Evolutionary conservation across 2,329 filamentous ascomycete species (phyloP).

Genomic region (Juglanconis juglandina): DNA sequence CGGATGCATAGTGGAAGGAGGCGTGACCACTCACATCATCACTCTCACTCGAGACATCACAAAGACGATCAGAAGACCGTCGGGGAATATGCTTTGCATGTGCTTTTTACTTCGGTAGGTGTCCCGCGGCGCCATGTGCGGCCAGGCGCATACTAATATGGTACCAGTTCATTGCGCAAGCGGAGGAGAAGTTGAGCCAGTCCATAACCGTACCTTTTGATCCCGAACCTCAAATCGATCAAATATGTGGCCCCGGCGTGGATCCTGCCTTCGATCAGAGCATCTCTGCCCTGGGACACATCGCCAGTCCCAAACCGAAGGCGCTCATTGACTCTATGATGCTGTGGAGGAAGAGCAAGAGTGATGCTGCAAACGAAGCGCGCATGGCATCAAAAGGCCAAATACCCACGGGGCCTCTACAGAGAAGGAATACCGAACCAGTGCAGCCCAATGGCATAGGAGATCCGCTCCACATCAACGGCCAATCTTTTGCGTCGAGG

Average conservation of each 20-base stretch:
- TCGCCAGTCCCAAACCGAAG: slow-evolving; percentile 90
- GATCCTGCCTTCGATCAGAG: slow-evolving; percentile 91
- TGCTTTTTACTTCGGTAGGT: slow-evolving; percentile 85
- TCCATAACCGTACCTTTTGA: slow-evolving; percentile 79
- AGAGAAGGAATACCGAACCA: slow-evolving; percentile 74
- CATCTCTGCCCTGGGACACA: slow-evolving; percentile 88
- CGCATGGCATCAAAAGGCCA: slow-evolving; percentile 29
- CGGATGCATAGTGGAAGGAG: slow-evolving; percentile 64
- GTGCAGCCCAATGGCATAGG: slow-evolving; percentile 39
- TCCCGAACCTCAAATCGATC: slow-evolving; percentile 79
- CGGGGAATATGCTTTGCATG: slow-evolving; percentile 95
- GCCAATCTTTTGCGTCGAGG: slow-evolving; percentile 43
- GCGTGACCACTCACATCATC: slow-evolving; percentile 70
- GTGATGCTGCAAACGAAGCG: slow-evolving; percentile 76
- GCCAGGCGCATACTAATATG: slow-evolving; percentile 28
- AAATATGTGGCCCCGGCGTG: slow-evolving; percentile 83
- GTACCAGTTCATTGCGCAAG: slow-evolving; percentile 79
- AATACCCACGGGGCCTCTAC: slow-evolving; percentile 43
- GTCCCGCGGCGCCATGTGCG: slow-evolving; percentile 4
- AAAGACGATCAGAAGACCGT: slow-evolving; percentile 83
- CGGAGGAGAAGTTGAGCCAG: slow-evolving; percentile 92
- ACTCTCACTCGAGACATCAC: slow-evolving; percentile 70
- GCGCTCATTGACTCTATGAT: slow-evolving; percentile 95
- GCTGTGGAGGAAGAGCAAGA: slow-evolving; percentile 96
- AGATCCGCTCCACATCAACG: slow-evolving; percentile 31